Evolutionary conservation across 2,329 filamentous ascomycete genomes (phyloP).

Genomic region (Aspergillus unguis): DNA sequence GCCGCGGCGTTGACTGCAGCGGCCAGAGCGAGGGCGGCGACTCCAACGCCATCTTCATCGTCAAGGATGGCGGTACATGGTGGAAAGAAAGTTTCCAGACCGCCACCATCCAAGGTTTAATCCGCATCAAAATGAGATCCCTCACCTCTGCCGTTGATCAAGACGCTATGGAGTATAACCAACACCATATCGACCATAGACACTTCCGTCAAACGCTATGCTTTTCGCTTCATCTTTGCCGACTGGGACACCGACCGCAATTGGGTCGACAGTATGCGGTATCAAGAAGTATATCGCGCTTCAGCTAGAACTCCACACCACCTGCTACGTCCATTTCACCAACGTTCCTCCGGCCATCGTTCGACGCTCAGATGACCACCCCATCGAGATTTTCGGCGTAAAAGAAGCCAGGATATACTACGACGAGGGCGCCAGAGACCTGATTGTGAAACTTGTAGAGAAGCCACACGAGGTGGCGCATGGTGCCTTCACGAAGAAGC

Average conservation of each 20-base stretch:
- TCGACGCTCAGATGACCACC: not conserved
- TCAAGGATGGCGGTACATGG: no score
- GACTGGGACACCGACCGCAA: not conserved
- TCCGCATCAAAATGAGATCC: no score
- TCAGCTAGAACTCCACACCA: not conserved
- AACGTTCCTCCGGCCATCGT: not conserved
- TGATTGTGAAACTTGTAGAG: not conserved
- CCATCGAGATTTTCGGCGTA: not conserved
- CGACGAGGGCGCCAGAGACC: not conserved
- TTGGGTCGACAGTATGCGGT: not conserved
- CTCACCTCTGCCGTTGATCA: no score
- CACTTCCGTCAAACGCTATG: no score
- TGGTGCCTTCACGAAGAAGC: not conserved
- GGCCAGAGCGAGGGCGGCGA: no score
- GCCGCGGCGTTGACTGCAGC: no score
- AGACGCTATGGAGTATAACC: no score
- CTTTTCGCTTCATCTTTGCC: slow-evolving; percentile 26
- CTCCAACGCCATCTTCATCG: no score
- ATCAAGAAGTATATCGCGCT: not conserved
- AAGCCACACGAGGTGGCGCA: not conserved
- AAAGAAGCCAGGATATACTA: not conserved
- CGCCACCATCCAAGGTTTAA: not conserved
- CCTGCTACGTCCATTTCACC: not conserved
- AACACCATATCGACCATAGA: no score
- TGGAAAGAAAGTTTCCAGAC: not conserved